Evolutionary conservation across 306 rosid genomes (phyloP), one percentile per base, ranked within the genome.

Genomic region (Sicyos baderoa): DNA sequence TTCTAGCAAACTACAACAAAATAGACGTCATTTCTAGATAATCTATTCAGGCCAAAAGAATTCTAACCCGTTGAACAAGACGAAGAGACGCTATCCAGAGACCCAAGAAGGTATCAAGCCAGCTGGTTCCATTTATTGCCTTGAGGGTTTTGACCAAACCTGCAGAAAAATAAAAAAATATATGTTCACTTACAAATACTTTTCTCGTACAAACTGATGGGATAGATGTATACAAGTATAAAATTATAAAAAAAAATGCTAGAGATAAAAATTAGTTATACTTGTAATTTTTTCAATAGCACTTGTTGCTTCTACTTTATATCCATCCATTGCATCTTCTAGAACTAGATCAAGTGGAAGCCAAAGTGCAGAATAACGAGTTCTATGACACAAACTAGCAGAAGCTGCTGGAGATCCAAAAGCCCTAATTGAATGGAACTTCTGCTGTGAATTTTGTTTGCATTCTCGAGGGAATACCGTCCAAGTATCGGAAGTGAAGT

Each of bases 301-400:
- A 82, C 97, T 88, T 22, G 89, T 86, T 79, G 99, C 84, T 40
- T 89, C 89, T 58, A 86, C 96, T 85, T 88, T 89, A 84, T 90
- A 93, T 77, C 94, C 96, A 77, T 93, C 97, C 97, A 93, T 88
- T 74, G 96, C 89, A 80, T 93, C 99, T 90, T 93, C 99, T 70
- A 93, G 71, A 70, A 84, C 88, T 42, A 93, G 83, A 78, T 93
- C 99, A 67, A 93, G 96, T 50, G 97, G 99, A 88, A 90, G 88
- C 97, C 99, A 93, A 79, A 90, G 79, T 77, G 91, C 94, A 64
- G 99, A 86, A 77, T 75, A 83, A 75, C 84, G 83, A 60, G 87
- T 84, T 71, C 97, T 93, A 35, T 86, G 88, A 76, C 90, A 82
- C 56, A 85, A 82, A 66, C 95, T 81, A 53, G 93, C 84, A 61